A percentile compares a stretch with the other conserved stretches of the same genome.
These are phyloP conservation scores for Spizellomyces sp. DNA, from an alignment of 192 early-diverging fungal species.

Conservation along the genomic window DNA sequence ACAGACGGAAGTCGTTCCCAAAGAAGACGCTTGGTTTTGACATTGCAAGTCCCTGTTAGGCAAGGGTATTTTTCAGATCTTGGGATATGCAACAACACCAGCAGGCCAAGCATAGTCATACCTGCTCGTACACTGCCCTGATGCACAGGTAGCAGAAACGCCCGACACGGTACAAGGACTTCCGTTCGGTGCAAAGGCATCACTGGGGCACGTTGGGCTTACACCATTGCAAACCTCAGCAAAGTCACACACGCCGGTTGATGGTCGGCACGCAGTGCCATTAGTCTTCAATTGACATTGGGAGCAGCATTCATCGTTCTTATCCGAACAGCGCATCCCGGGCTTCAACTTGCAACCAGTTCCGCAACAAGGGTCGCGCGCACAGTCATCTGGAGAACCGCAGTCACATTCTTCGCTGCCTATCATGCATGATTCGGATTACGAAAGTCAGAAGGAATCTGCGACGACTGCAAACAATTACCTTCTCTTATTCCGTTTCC, in stretches of 20 bases:
- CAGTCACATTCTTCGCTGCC: slow-evolving; percentile 88
- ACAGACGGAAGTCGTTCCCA: slow-evolving; percentile 40
- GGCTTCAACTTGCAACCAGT: slow-evolving; percentile 77
- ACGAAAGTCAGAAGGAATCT: not conserved
- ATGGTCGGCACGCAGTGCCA: slow-evolving; percentile 70
- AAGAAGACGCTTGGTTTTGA: slow-evolving; percentile 10
- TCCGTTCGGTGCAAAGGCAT: slow-evolving; percentile 67
- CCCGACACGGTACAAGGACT: slow-evolving; percentile 53
- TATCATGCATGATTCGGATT: not conserved
- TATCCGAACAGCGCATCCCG: slow-evolving; percentile 77
- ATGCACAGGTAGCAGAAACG: slow-evolving; percentile 39
- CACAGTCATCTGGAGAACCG: slow-evolving; percentile 65
- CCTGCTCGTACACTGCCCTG: slow-evolving; percentile 47
- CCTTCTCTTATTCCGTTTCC: slow-evolving; percentile 91
- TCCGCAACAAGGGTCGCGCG: slow-evolving; percentile 82
- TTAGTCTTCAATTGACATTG: slow-evolving; percentile 64
- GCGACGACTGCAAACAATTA: not conserved
- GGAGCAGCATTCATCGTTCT: slow-evolving; percentile 82
- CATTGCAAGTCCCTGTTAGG: slow-evolving; percentile 42
- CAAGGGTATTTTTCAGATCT: not conserved
- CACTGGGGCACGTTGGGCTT: slow-evolving; percentile 69
- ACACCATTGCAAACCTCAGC: slow-evolving; percentile 76
- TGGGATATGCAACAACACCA: not conserved
- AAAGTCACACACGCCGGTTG: slow-evolving; percentile 79
- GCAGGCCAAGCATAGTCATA: too few species aligned